phyloP scores from a whole-genome alignment of 1,139 yeast genomes.

The Geotrichum fermentans region DNA sequence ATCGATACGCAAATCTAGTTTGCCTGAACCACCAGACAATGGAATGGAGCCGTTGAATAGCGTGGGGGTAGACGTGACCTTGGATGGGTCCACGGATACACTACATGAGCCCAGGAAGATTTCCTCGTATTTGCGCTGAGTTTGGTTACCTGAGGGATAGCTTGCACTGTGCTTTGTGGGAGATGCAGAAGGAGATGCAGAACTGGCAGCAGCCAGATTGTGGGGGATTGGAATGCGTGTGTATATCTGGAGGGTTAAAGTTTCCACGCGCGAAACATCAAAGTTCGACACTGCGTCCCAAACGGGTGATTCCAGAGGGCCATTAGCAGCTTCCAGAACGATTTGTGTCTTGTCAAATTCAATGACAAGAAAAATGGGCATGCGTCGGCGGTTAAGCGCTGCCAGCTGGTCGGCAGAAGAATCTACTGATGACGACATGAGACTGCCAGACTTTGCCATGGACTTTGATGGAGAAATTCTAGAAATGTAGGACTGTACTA shows the following conservation, averaged over 20 bases:
- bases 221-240: slow-evolving; percentile 56
- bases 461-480: slow-evolving; percentile 14
- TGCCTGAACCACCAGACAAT: slow-evolving; percentile 39
- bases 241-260: slow-evolving; percentile 63
- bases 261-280: slow-evolving; percentile 72
- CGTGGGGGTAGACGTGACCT: slow-evolving; percentile 9
- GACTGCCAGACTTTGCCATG: slow-evolving; percentile 11
- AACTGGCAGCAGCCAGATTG: background rate
- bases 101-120: slow-evolving; percentile 40
- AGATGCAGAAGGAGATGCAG: slow-evolving; percentile 1
- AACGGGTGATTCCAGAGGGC: slow-evolving; percentile 57
- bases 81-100: slow-evolving; percentile 24
- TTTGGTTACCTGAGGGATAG: background rate
- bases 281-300: slow-evolving; percentile 90
- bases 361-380: slow-evolving; percentile 41
- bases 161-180: background rate
- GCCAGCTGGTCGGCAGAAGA: slow-evolving; percentile 4
- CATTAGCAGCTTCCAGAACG: slow-evolving; percentile 74
- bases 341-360: slow-evolving; percentile 60
- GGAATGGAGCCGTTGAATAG: slow-evolving; percentile 19
- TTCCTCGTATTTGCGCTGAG: slow-evolving; percentile 27
- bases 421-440: slow-evolving; percentile 9
- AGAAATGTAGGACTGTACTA: slow-evolving; percentile 22
- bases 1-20: slow-evolving; percentile 60
- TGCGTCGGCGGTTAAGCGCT: slow-evolving; percentile 21